phyloP scores from a whole-genome alignment of 2,329 filamentous ascomycete species.

The Conoideocrella luteorostrata region DNA sequence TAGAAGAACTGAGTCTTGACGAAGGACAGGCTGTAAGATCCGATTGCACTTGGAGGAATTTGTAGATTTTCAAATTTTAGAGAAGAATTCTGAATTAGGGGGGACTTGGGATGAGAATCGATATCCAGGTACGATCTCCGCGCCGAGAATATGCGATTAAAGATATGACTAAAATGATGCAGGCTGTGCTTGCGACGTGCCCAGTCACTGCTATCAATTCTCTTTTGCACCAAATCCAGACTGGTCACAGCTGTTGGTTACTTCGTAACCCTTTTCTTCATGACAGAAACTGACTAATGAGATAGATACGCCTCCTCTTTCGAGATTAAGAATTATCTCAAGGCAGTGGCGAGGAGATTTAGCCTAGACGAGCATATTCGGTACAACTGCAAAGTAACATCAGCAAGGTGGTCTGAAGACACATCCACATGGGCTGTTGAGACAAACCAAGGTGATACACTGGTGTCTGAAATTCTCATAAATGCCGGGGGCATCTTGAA shows the following conservation, averaged over 20 bases:
- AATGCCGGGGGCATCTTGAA: conserved; percentile 17
- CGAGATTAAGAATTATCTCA: conserved; percentile 34
- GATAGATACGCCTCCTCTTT: conserved; percentile 27
- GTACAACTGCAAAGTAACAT: conserved; percentile 13
- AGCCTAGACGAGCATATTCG: conserved; percentile 23
- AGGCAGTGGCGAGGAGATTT: conserved; percentile 30
- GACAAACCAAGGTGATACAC: conserved; percentile 7
- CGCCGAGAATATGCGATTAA: too few relatives aligned
- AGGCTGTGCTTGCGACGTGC: conserved; percentile 36
- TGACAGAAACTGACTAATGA: neutral
- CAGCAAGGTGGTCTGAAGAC: conserved; percentile 29
- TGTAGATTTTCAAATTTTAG: conserved; percentile 27
- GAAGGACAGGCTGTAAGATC: conserved; percentile 15
- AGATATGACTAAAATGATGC: neutral
- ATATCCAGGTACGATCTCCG: conserved; percentile 10
- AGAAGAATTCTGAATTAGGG: conserved; percentile 36
- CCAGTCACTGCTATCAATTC: conserved; percentile 36
- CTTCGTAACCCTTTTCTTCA: neutral
- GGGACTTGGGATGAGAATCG: conserved; percentile 41
- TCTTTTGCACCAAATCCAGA: conserved; percentile 34
- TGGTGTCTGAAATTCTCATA: conserved; percentile 13
- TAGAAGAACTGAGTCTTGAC: neutral
- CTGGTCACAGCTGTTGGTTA: conserved; percentile 27
- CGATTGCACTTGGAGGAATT: conserved; percentile 12
- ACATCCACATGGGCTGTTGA: conserved; percentile 27